phyloP scores from a whole-genome alignment of 768 basidiomycete species.

The Ramaria rubella region DNA sequence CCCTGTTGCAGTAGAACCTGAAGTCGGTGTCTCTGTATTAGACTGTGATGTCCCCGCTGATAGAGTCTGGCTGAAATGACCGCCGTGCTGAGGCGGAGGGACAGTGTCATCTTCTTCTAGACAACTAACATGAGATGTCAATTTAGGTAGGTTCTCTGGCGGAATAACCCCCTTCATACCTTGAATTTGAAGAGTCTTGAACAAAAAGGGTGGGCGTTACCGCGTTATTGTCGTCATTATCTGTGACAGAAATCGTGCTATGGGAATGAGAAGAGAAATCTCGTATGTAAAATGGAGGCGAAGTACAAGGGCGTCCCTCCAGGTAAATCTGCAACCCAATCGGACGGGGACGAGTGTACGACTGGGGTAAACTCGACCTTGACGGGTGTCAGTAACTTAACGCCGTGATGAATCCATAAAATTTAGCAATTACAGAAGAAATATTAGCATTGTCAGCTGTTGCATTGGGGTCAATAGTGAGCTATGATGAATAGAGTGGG shows the following conservation, averaged over 20 bases:
- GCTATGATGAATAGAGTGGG: neutral
- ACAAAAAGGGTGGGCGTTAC: neutral
- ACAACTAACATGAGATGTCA: neutral
- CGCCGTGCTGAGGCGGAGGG: no score
- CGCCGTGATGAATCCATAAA: neutral
- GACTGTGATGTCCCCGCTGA: no score
- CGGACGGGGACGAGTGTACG: neutral
- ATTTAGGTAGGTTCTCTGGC: neutral
- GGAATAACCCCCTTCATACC: neutral
- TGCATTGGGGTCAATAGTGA: neutral
- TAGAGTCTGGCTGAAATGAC: no score
- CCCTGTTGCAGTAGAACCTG: neutral
- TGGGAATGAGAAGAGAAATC: neutral
- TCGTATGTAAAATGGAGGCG: neutral
- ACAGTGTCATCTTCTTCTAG: no score
- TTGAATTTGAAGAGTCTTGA: slow-evolving; percentile 2
- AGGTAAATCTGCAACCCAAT: slow-evolving; percentile 2
- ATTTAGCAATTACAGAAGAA: neutral
- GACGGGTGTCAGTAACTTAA: neutral
- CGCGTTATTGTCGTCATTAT: neutral
- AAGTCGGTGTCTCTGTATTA: neutral
- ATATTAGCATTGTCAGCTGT: neutral
- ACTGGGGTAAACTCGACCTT: neutral
- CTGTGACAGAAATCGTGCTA: slow-evolving; percentile 2
- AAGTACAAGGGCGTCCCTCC: slow-evolving; percentile 7